Base-by-base conservation (phyloP, 2,329 filamentous ascomycete genomes). In the Elsinoe ampelina region DNA sequence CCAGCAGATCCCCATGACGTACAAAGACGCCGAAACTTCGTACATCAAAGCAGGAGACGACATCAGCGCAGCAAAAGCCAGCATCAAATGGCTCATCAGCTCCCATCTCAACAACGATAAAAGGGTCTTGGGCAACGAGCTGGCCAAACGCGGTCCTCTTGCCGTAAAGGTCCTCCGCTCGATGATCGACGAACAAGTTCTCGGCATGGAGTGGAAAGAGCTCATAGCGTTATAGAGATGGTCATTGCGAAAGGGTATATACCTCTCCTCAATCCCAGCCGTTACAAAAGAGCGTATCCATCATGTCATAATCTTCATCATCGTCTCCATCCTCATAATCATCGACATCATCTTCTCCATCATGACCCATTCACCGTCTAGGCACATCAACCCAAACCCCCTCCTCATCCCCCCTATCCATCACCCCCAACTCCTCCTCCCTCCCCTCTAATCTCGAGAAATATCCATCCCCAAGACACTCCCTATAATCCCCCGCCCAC, bases 391-490 rank as follows among this genome's bases (percentile, higher is more conserved):
- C 19, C 52, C 52, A 55, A 2, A 42, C 8, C 36, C 34, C 52
- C n/a, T 36, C 52, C 22, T 42, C 52, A 6, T 39, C 34, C 26
- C 43, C 34, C 13, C 19, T 13, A 5, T 35, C 20, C 19, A 41
- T 71, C 74, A 13, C 73, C 76, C 62, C 79, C 32, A 22, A 22
- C 22, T 5, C 22, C 5, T 22, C 22, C 22, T n/a, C 73, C 76
- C 8, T 63, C 79, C 32, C 65, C 69, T 22, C 47, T 3, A 36
- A 13, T 36, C 26, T 30, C 17, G 20, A 35, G 7, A 55, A 55
- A n/a, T 52, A 52, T 3, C 38, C 39, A 8, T 55, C 52, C 17
- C 39, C 52, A 26, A 55, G 20, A 42, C 52, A 55, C 36, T 32
- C 38, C 52, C 52, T 55, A 19, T 52, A 52, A 34, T 39, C 48